phyloP scores from a whole-genome alignment of 2,329 filamentous ascomycete species.

The Didymella pinodella region DNA sequence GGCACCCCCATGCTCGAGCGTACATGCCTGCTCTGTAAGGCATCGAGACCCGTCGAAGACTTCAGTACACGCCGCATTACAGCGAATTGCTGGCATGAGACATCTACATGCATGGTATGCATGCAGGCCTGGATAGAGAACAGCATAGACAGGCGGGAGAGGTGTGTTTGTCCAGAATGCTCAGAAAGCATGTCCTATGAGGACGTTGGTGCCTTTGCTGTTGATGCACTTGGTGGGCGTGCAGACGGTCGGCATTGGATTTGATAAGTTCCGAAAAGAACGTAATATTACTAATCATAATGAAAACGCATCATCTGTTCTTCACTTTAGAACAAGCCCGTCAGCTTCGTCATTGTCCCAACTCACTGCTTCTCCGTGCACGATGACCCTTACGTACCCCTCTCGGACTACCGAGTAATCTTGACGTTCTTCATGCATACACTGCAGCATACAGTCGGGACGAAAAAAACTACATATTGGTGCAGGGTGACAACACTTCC shows the following conservation, averaged over 20 bases:
- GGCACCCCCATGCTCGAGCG: constrained; percentile 31
- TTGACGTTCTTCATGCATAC: constrained; percentile 12
- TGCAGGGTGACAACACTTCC: constrained; percentile 25
- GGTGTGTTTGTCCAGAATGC: constrained; percentile 43
- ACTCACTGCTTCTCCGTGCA: constrained; percentile 26
- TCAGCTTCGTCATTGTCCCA: constrained; percentile 21
- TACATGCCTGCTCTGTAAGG: constrained; percentile 42
- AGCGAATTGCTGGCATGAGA: constrained; percentile 39
- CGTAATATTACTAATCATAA: constrained; percentile 19
- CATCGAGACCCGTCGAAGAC: constrained; percentile 26
- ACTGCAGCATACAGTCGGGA: constrained; percentile 15
- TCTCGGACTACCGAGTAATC: constrained; percentile 28
- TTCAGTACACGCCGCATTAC: constrained; percentile 37
- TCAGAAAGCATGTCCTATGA: constrained; percentile 35
- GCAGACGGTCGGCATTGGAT: constrained; percentile 19
- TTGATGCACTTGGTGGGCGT: constrained; percentile 19
- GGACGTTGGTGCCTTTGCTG: constrained; percentile 37
- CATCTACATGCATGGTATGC: constrained; percentile 39
- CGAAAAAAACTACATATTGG: constrained; percentile 25
- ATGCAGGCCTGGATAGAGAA: constrained; percentile 38
- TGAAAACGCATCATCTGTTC: constrained; percentile 10
- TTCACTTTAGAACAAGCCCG: constrained; percentile 25
- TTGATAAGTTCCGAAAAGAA: background rate
- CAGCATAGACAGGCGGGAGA: constrained; percentile 29
- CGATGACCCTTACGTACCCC: constrained; percentile 27